Base-by-base conservation (phyloP, 2,329 filamentous ascomycete genomes). In the Leptographium lundbergii region DNA sequence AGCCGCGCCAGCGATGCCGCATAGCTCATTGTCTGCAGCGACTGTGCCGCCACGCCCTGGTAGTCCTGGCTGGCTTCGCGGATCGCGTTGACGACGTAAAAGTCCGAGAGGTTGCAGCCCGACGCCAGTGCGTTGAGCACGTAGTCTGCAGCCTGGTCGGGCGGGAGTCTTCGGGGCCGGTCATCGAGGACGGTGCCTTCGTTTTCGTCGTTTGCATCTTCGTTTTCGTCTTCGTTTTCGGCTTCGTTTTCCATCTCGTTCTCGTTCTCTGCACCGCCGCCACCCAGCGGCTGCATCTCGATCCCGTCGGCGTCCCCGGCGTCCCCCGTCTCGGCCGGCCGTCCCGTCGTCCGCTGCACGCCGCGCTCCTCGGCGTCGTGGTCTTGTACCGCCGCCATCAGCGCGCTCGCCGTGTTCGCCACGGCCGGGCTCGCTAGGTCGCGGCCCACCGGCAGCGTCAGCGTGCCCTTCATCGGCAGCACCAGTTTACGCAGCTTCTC, bases 331-430 rank as follows among this genome's bases (percentile, higher is more conserved):
- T 32, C 34, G 1, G n/a, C 48, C 32, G 68, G 50, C 70, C 67
- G 52, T 70, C 71, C 60, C 73, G 70, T n/a, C 14, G 24, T 7
- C 60, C 75, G 70, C 48, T 73, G 66, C 9, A 80, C 70, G 3
- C 79, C 81, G 17, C 80, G 74, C 66, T 84, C 81, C 63, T 82
- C 81, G 1, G 77, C 75, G 63, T 84, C 81, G 57, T 79, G 68
- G 62, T 82, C 78, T 65, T 83, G 79, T 22, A 47, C 19, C n/a
- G 25, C 24, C 24, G 54, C 39, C 60, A 29, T 5, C 17, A 53
- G 6, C 10, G 51, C 17, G 27, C 7, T 27, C 14, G 51, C 27
- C 13, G 51, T 29, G 27, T 5, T 7, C 14, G 51, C 14, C 51
- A 53, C 9, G 4, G 51, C 51, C 51, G 17, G 51, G 27, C 55